Evolutionary conservation across 2,329 filamentous ascomycete genomes (phyloP).

Genomic region (Coniochaeta hoffmannii): DNA sequence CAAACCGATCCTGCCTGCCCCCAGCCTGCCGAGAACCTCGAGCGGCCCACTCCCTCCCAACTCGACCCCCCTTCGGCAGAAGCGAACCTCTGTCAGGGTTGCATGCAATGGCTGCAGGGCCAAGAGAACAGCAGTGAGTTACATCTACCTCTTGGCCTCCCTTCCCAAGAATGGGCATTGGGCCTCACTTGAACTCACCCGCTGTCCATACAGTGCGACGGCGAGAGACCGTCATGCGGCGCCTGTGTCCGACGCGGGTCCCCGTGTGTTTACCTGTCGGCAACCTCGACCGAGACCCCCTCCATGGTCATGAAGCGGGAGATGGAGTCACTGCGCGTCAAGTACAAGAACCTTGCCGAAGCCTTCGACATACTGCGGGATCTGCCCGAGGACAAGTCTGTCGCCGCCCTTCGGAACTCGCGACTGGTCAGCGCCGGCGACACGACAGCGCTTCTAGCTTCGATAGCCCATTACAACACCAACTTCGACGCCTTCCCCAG

Average conservation of each 20-base stretch:
- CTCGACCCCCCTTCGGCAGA: neutral
- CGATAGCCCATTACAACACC: neutral
- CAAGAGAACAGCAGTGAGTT: constrained; percentile 2
- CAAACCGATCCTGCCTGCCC: constrained; percentile 1
- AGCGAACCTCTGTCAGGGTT: neutral
- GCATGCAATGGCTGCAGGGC: neutral
- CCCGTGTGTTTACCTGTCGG: neutral
- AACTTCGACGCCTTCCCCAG: neutral
- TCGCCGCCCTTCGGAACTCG: neutral
- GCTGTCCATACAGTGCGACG: neutral
- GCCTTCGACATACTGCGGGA: neutral
- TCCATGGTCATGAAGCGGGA: neutral
- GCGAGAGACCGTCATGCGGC: neutral
- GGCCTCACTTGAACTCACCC: neutral
- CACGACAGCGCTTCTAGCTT: neutral
- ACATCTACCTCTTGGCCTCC: neutral
- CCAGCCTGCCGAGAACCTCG: neutral
- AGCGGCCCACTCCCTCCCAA: neutral
- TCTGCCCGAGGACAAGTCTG: neutral
- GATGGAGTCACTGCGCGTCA: neutral
- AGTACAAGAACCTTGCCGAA: neutral
- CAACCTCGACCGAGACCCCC: neutral
- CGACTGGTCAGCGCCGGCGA: neutral
- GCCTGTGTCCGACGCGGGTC: neutral
- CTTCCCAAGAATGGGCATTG: neutral